Evolutionary conservation across 1,284 basidiomycete species (phyloP), one percentile per base, ranked within the genome.

Genomic region (Vanrija sp.): DNA sequence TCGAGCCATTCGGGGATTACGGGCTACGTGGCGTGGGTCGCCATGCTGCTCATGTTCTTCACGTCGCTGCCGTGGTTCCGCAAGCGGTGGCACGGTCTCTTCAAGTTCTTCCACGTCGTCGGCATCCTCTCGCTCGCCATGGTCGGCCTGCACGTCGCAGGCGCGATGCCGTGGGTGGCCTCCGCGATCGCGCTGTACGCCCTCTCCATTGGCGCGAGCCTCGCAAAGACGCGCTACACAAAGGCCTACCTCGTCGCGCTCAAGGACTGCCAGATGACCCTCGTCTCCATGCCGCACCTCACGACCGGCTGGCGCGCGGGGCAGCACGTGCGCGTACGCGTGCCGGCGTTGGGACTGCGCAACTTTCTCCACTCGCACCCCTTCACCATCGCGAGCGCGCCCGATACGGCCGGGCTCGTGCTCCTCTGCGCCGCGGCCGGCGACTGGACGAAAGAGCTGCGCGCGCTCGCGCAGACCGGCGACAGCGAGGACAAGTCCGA

Each of bases 71-170:
- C 73, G 3, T 55, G 59, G 45, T 51, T 73, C 12, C 59, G 73
- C 16, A 57, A 63, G 22, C 20, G 45, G 18, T 65, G 48, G 20
- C 66, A 67, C 47, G 64, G 57, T 15, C 2, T 70, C 16, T 74
- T 74, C 60, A 58, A 67, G 57, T 39, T 66, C 16, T 68, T 79
- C 77, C 39, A 85, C 83, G 25, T 23, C 25, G 67, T 89, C 83
- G 63, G 81, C 62, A 89, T 89, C 74, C 87, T 89, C 53, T 31
- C 31, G 31, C 87, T 75, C 68, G 85, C 89, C 65, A 84, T 84
- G 22, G 84, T 87, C 7, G 88, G 87, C 44, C 82, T 85, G 9
- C 89, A 92, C 37, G 86, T 88, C 68, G 86, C 88, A 69, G 80
- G 83, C 35, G 83, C 84, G 1, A 84, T 84, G 19, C 81, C 76